phyloP scores from a whole-genome alignment of 352 stramenopile genomes.

The Phytopythium oedochilum region DNA sequence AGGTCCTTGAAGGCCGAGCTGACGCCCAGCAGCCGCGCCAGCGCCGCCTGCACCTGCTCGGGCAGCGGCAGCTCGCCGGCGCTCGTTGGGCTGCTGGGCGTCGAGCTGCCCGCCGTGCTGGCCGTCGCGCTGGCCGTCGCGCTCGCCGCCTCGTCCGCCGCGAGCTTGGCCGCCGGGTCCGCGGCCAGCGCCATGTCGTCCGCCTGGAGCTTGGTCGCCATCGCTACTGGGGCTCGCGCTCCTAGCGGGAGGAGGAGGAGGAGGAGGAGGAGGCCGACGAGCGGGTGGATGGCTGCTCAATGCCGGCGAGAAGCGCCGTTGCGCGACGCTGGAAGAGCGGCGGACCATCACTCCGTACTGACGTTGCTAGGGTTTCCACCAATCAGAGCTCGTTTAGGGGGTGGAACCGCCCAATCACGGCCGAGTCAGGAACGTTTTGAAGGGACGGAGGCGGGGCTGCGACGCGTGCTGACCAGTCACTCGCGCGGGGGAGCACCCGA shows the following conservation, averaged over 20 bases:
- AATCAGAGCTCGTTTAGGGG: not conserved
- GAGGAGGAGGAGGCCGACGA: not conserved
- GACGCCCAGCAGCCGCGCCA: conserved; percentile 51
- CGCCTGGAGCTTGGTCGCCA: no score
- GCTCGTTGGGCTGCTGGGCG: conserved; percentile 17
- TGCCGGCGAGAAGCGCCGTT: not conserved
- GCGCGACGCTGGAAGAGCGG: not conserved
- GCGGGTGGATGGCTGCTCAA: not conserved
- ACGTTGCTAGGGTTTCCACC: not conserved
- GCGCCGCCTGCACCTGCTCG: conserved; percentile 48
- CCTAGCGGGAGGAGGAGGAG: not conserved
- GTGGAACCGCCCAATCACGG: conserved; percentile 9
- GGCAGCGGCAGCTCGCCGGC: conserved; percentile 2
- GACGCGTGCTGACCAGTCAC: not conserved
- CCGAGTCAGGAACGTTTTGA: conserved; percentile 7
- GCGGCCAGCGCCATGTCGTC: not conserved
- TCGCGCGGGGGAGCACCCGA: not conserved
- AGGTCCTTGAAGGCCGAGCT: conserved; percentile 68
- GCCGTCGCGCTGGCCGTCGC: conserved; percentile 18
- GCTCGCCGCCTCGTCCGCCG: conserved; percentile 8
- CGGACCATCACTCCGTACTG: not conserved
- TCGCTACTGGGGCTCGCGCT: no score
- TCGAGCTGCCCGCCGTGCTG: conserved; percentile 7
- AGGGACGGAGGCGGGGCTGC: not conserved
- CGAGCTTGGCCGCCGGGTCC: not conserved